A percentile compares a stretch with the other conserved stretches of the same genome.
Conservation (phyloP, 2,329 filamentous ascomycete species). For the Aureobasidium sp. region DNA sequence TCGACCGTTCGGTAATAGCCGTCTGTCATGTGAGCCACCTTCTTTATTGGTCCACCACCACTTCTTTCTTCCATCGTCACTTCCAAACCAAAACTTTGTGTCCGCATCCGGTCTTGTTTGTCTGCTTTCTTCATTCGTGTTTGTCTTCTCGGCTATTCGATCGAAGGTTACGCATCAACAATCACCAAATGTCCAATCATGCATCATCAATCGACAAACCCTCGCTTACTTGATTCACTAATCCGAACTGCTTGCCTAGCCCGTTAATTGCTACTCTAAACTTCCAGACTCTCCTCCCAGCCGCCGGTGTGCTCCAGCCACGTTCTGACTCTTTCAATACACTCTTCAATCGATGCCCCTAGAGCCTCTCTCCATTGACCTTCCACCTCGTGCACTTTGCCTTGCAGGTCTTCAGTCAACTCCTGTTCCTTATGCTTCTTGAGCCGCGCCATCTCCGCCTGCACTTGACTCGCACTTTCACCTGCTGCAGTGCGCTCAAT, state of each 20-base stretch:
- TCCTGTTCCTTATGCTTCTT: constrained; percentile 59
- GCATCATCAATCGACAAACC: neutral
- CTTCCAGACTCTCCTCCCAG: constrained; percentile 64
- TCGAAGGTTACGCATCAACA: neutral
- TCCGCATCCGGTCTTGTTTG: constrained; percentile 2
- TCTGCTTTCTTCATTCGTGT: neutral
- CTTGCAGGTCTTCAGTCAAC: constrained; percentile 81
- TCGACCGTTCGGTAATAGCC: neutral
- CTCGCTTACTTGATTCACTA: neutral
- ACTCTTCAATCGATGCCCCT: constrained; percentile 65
- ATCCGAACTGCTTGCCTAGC: neutral
- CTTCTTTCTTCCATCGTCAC: constrained; percentile 1
- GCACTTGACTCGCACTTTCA: constrained; percentile 34
- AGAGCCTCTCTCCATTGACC: constrained; percentile 84
- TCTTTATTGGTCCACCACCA: neutral
- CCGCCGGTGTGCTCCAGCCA: constrained; percentile 73
- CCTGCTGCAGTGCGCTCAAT: constrained; percentile 47
- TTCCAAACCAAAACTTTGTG: neutral
- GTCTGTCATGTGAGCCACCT: constrained; percentile 12
- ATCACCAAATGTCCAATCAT: neutral
- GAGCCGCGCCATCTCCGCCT: constrained; percentile 48
- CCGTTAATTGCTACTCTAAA: neutral
- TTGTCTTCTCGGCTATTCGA: neutral
- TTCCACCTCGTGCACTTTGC: constrained; percentile 85
- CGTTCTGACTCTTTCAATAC: constrained; percentile 66